phyloP scores from a whole-genome alignment of 805 yeast species.

The Yamadazyma phyllophila region DNA sequence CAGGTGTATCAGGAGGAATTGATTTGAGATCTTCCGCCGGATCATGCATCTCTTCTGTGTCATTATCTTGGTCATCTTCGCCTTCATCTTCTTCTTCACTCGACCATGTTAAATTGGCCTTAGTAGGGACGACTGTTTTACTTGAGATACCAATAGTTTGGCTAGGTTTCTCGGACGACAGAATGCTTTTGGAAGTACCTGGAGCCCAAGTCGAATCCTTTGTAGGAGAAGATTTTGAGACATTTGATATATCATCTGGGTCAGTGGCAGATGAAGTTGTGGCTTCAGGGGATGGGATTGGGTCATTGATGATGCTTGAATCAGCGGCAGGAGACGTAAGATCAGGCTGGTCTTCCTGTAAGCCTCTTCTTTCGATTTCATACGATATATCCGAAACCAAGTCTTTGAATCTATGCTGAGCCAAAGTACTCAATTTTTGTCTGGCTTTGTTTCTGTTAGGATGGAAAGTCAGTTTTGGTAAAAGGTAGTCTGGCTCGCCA shows the following conservation, averaged over 20 bases:
- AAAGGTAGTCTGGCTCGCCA: constrained; percentile 59
- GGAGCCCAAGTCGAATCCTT: too few species aligned
- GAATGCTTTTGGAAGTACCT: not conserved
- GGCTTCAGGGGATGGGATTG: not conserved
- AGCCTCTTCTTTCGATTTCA: constrained; percentile 78
- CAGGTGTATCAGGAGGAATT: not conserved
- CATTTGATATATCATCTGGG: not conserved
- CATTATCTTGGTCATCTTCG: not conserved
- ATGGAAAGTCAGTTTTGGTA: constrained; percentile 74
- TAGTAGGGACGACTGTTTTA: constrained; percentile 76
- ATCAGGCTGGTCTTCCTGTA: constrained; percentile 31
- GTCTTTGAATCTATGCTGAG: constrained; percentile 80
- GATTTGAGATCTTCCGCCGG: too few species aligned
- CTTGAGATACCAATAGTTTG: constrained; percentile 50
- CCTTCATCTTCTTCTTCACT: constrained; percentile 62
- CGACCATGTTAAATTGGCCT: constrained; percentile 84
- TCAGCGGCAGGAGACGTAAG: not conserved
- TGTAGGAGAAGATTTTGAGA: constrained; percentile 3
- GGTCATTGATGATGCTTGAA: not conserved
- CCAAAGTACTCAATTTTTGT: constrained; percentile 81
- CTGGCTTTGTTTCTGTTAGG: constrained; percentile 95
- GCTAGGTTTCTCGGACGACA: constrained; percentile 10
- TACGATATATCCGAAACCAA: constrained; percentile 83
- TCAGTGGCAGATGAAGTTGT: not conserved
- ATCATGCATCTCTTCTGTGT: not conserved